Evolutionary conservation across 306 rosid genomes (phyloP).

Genomic region (Hippophae tibetana): DNA sequence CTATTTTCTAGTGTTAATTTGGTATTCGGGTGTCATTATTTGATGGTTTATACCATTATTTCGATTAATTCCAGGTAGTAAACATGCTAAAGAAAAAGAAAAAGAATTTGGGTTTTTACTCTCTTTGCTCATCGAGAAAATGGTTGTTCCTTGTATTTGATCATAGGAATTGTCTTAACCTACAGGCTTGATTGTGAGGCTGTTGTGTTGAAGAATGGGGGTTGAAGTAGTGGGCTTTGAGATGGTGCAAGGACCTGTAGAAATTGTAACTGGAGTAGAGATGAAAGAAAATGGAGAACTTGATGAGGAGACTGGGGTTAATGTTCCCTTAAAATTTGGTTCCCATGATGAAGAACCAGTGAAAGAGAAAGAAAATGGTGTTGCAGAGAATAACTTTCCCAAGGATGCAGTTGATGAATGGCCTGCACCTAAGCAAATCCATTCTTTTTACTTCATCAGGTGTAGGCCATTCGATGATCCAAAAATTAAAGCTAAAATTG

Average conservation of each 20-base stretch:
- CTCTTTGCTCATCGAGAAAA: neutral
- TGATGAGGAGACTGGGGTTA: slow-evolving; percentile 35
- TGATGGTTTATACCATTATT: too few relatives aligned
- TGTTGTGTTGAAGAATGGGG: slow-evolving; percentile 48
- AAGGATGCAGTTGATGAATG: slow-evolving; percentile 80
- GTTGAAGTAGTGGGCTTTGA: slow-evolving; percentile 79
- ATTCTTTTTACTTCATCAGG: slow-evolving; percentile 60
- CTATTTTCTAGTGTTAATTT: neutral
- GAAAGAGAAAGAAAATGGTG: slow-evolving; percentile 39
- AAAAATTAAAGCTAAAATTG: slow-evolving; percentile 50
- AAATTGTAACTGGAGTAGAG: slow-evolving; percentile 34
- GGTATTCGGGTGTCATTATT: too few relatives aligned
- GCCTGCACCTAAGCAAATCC: slow-evolving; percentile 91
- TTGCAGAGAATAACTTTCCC: slow-evolving; percentile 36
- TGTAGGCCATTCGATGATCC: slow-evolving; percentile 69
- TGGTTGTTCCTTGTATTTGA: neutral
- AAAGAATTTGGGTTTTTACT: slow-evolving; percentile 3
- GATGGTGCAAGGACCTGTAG: slow-evolving; percentile 67
- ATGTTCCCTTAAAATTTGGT: slow-evolving; percentile 64
- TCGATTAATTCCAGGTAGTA: too few relatives aligned
- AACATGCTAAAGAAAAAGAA: too few relatives aligned
- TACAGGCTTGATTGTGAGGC: slow-evolving; percentile 37
- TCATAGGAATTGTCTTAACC: slow-evolving; percentile 13
- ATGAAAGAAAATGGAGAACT: slow-evolving; percentile 52
- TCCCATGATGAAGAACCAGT: slow-evolving; percentile 77